Percentiles rank a stretch among this genome's conserved stretches.
Conservation (phyloP, 345 rosid genomes). For the Hirschfeldia incana region DNA sequence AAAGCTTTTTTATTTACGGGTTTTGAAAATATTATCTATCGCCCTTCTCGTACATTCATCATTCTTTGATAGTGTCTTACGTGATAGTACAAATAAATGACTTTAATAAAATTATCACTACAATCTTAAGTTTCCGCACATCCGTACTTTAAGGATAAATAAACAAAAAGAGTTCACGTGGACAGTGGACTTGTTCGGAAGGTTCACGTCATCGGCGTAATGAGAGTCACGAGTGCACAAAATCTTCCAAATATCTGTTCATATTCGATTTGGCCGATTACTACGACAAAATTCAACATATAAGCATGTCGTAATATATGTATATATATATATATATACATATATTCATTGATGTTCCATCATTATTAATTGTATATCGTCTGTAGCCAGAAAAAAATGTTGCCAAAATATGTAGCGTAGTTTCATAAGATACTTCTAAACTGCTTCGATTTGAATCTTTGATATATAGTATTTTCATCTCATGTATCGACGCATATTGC, state of each 20-base stretch:
- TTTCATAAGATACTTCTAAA: not conserved
- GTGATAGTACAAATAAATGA: not conserved
- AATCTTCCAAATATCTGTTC: slow-evolving; percentile 23
- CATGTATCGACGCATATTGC: not conserved
- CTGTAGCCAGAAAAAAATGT: not conserved
- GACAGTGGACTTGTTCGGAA: slow-evolving; percentile 30
- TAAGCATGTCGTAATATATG: not conserved
- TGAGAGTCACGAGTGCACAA: slow-evolving; percentile 37
- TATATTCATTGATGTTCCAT: not conserved
- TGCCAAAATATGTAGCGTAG: slow-evolving; percentile 2
- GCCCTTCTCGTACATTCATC: slow-evolving; percentile 2
- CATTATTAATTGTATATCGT: not conserved
- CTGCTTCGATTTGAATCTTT: not conserved
- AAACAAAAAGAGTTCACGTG: slow-evolving; percentile 33
- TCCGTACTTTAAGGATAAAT: not conserved
- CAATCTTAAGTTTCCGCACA: slow-evolving; percentile 10
- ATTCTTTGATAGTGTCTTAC: slow-evolving; percentile 7
- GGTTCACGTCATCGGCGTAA: slow-evolving; percentile 35
- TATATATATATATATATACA: too few relatives aligned
- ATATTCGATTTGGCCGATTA: slow-evolving; percentile 11
- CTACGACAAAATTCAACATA: slow-evolving; percentile 2
- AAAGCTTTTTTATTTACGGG: not conserved
- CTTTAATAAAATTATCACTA: not conserved
- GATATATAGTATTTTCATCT: not conserved
- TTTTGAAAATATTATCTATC: not conserved